A percentile compares a stretch with the other conserved stretches of the same genome.
Conservation (phyloP, 768 basidiomycete species). For the Suillus subaureus region DNA sequence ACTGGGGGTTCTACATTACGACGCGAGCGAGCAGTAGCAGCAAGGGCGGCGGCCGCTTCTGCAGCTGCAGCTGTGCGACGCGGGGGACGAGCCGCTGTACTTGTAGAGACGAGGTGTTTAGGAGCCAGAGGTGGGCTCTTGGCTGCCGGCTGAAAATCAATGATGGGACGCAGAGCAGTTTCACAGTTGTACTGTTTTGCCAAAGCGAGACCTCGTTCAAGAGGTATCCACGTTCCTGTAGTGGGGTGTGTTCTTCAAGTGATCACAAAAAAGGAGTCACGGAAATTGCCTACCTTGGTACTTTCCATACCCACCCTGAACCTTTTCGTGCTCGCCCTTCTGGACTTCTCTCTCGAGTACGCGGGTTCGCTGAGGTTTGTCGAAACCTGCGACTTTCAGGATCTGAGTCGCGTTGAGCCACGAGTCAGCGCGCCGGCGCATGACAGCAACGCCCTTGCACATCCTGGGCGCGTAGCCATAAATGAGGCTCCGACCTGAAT, state of each 20-base stretch:
- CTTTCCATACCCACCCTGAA: constrained; percentile 99
- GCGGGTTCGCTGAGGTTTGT: constrained; percentile 97
- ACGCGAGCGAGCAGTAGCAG: constrained; percentile 63
- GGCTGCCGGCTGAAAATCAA: constrained; percentile 88
- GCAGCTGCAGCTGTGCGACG: constrained; percentile 26
- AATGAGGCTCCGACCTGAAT: constrained; percentile 36
- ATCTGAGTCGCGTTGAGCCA: constrained; percentile 99
- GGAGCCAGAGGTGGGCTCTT: constrained; percentile 95
- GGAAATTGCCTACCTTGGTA: constrained; percentile 81
- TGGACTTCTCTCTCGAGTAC: constrained; percentile 98
- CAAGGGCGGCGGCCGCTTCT: constrained; percentile 20
- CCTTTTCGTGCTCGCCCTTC: constrained; percentile 98
- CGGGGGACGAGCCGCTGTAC: constrained; percentile 43
- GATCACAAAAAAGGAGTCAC: constrained; percentile 11
- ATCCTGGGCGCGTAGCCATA: constrained; percentile 64
- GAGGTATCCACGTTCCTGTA: constrained; percentile 97
- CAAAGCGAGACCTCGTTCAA: constrained; percentile 83
- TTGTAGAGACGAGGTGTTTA: constrained; percentile 84
- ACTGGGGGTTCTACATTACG: constrained; percentile 52
- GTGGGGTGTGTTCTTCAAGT: not conserved
- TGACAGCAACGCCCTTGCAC: constrained; percentile 95
- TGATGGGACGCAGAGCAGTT: constrained; percentile 81
- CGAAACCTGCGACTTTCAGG: constrained; percentile 98
- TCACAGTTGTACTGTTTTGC: constrained; percentile 96
- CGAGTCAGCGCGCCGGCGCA: constrained; percentile 93